These are phyloP conservation scores for Heritiera littoralis DNA, from an alignment of 345 rosid species.

Conservation along the genomic window DNA sequence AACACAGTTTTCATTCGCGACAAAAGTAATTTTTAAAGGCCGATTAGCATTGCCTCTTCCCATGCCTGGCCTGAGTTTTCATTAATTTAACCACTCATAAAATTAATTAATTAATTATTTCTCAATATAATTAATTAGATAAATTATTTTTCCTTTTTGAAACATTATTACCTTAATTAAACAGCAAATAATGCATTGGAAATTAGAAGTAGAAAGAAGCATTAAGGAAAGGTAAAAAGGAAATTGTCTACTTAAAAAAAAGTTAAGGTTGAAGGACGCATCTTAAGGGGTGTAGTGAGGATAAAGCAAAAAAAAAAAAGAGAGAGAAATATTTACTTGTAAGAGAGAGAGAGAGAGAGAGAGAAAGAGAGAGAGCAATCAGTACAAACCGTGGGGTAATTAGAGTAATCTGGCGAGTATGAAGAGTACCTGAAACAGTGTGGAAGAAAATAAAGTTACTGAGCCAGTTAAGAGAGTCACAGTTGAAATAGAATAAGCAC, in stretches of 20 bases:
- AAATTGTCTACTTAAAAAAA: constrained; percentile 3
- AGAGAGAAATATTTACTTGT: background rate
- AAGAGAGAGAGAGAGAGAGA: constrained; percentile 18
- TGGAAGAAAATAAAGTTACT: background rate
- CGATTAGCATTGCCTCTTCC: too few species aligned
- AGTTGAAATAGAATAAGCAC: background rate
- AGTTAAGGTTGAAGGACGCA: constrained; percentile 17
- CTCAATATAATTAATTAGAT: too few species aligned
- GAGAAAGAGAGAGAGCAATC: constrained; percentile 24
- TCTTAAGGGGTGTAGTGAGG: constrained; percentile 26
- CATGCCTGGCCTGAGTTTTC: too few species aligned
- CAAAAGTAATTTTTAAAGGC: too few species aligned
- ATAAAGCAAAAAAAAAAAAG: constrained; percentile 5
- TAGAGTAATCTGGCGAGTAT: constrained; percentile 79
- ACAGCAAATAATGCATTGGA: too few species aligned
- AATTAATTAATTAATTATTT: too few species aligned
- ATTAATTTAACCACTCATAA: too few species aligned
- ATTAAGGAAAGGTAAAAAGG: constrained; percentile 17
- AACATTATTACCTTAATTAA: too few species aligned
- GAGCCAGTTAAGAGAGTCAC: constrained; percentile 12
- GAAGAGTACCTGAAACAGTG: constrained; percentile 73
- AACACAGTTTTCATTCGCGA: too few species aligned
- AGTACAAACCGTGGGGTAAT: constrained; percentile 78
- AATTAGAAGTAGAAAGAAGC: background rate
- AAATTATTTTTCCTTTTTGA: too few species aligned